Percentiles rank a stretch among this genome's conserved stretches.
Evolutionary conservation across 306 rosid species (phyloP).

Genomic region (Quercus mongolica): DNA sequence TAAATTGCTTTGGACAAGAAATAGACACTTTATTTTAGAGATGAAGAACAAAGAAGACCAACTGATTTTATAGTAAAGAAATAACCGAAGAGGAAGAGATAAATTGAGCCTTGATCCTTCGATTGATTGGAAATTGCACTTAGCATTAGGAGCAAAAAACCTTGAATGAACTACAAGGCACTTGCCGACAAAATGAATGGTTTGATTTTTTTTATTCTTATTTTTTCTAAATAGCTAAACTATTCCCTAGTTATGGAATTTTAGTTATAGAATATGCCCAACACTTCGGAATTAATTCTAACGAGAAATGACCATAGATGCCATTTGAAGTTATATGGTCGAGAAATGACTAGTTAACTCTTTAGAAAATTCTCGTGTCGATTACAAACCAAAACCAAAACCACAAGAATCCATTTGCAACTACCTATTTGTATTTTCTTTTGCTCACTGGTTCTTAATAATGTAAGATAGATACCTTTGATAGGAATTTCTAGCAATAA

Average conservation of each 20-base stretch:
- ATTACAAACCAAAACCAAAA: too few species aligned
- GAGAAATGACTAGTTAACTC: too few species aligned
- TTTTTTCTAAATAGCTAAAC: background rate
- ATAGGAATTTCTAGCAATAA: background rate
- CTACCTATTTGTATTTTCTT: background rate
- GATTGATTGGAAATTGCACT: too few species aligned
- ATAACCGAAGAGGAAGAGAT: too few species aligned
- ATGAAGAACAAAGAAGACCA: background rate
- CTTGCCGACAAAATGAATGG: too few species aligned
- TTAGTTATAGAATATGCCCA: background rate
- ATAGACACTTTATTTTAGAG: background rate
- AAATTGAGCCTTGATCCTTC: too few species aligned
- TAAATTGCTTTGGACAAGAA: background rate
- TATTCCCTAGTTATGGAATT: background rate
- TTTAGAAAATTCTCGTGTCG: too few species aligned
- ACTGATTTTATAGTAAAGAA: background rate
- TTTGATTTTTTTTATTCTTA: accelerated
- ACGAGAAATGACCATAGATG: background rate
- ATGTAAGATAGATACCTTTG: background rate
- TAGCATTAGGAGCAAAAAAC: too few species aligned
- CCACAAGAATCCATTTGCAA: background rate
- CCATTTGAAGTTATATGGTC: too few species aligned
- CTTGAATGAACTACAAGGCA: too few species aligned
- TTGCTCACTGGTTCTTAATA: background rate
- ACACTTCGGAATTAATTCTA: background rate